phyloP scores from a whole-genome alignment of 345 rosid genomes.

The Eucalyptus caleyi region DNA sequence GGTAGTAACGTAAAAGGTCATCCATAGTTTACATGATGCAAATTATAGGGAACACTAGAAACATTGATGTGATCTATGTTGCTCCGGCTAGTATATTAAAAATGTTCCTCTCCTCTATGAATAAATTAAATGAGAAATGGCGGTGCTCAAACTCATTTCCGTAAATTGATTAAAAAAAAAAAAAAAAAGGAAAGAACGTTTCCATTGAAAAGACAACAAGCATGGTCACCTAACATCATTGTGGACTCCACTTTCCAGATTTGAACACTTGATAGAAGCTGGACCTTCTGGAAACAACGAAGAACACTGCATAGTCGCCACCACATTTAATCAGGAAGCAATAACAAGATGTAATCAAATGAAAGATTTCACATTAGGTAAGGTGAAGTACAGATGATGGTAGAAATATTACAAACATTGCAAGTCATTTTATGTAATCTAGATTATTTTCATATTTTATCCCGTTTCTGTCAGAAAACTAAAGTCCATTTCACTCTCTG shows the following conservation, averaged over 20 bases:
- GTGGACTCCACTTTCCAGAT: conserved; percentile 52
- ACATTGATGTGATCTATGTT: background rate
- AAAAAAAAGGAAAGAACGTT: background rate
- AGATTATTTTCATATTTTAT: background rate
- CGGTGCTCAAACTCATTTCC: background rate
- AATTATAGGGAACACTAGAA: background rate
- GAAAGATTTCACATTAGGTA: background rate
- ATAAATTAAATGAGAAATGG: background rate
- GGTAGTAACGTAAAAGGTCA: background rate
- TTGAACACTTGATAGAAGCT: conserved; percentile 50
- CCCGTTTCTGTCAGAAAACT: background rate
- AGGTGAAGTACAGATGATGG: background rate
- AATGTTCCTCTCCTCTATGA: background rate
- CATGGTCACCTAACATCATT: background rate
- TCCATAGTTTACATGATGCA: background rate
- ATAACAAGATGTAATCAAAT: background rate
- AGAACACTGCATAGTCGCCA: conserved; percentile 37
- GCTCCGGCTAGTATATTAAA: background rate
- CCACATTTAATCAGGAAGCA: background rate
- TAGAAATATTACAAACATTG: background rate
- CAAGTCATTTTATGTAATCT: background rate
- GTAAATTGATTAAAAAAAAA: background rate
- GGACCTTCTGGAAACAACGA: conserved; percentile 55
- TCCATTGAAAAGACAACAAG: background rate
- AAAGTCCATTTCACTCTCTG: background rate